Conservation (phyloP, 805 yeast species). For the Pichia nanzhaoensis region DNA sequence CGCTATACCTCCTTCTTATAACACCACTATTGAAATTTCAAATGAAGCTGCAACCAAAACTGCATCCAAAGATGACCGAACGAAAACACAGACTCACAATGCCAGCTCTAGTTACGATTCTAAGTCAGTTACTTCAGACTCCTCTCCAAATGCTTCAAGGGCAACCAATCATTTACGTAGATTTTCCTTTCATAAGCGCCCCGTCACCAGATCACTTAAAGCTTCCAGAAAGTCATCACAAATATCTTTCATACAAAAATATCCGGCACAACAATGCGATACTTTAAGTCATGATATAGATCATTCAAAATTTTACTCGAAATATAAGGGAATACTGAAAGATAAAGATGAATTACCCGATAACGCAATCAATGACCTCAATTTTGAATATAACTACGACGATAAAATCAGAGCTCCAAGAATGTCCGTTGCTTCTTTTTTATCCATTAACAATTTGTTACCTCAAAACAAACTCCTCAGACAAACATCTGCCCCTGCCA, state of each 20-base stretch:
- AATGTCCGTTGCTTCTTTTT: conserved; percentile 33
- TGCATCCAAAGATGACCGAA: neutral
- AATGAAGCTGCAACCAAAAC: neutral
- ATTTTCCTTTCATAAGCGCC: conserved; percentile 29
- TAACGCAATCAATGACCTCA: conserved; percentile 22
- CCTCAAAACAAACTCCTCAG: neutral
- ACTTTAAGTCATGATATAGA: conserved; percentile 25
- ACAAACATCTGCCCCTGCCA: conserved; percentile 11
- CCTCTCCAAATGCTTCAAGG: conserved; percentile 5
- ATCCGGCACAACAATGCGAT: conserved; percentile 29
- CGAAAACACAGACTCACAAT: no score
- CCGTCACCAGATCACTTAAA: conserved; percentile 14
- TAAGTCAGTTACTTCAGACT: neutral
- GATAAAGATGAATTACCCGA: conserved; percentile 28
- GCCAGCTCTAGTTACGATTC: neutral
- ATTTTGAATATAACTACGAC: conserved; percentile 38
- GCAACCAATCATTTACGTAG: conserved; percentile 10
- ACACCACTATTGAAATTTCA: neutral
- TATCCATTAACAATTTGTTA: conserved; percentile 12
- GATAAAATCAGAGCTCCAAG: conserved; percentile 52
- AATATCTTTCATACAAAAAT: conserved; percentile 23
- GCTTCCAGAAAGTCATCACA: conserved; percentile 22
- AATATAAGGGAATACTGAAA: conserved; percentile 27
- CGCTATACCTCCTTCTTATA: neutral
- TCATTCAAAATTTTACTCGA: conserved; percentile 25